phyloP scores from a whole-genome alignment of 306 rosid species.

The Fragaria ananassa region DNA sequence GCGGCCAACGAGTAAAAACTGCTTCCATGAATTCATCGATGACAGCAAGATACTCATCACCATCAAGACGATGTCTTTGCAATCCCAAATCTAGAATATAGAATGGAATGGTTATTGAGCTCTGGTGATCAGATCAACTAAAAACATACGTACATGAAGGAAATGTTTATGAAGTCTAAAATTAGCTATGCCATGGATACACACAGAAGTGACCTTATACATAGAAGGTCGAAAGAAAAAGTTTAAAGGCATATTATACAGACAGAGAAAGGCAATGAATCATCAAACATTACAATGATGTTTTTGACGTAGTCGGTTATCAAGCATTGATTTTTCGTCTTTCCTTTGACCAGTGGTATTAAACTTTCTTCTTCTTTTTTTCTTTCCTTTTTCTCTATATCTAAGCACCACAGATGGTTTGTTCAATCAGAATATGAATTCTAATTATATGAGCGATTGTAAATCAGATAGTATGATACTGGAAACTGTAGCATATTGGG shows the following conservation, averaged over 20 bases:
- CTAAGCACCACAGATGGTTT: background rate
- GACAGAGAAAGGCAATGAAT: background rate
- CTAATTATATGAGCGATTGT: background rate
- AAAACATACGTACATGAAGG: background rate
- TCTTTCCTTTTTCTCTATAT: background rate
- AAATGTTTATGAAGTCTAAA: background rate
- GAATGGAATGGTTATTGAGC: constrained; percentile 14
- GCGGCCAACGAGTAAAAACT: constrained; percentile 96
- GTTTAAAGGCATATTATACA: background rate
- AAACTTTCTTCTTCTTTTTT: background rate
- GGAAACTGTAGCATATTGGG: background rate
- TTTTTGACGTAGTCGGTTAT: background rate
- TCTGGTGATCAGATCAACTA: background rate
- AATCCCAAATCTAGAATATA: constrained; percentile 77
- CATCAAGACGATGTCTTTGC: constrained; percentile 85
- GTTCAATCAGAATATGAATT: constrained; percentile 1
- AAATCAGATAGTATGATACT: background rate
- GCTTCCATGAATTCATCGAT: constrained; percentile 98
- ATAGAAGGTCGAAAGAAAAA: background rate
- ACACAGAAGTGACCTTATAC: background rate
- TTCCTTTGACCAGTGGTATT: background rate
- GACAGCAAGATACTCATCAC: constrained; percentile 83
- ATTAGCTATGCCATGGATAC: background rate
- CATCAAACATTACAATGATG: background rate
- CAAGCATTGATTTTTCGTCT: background rate